Conservation (phyloP, 805 yeast species). For the Millerozyma miso region DNA sequence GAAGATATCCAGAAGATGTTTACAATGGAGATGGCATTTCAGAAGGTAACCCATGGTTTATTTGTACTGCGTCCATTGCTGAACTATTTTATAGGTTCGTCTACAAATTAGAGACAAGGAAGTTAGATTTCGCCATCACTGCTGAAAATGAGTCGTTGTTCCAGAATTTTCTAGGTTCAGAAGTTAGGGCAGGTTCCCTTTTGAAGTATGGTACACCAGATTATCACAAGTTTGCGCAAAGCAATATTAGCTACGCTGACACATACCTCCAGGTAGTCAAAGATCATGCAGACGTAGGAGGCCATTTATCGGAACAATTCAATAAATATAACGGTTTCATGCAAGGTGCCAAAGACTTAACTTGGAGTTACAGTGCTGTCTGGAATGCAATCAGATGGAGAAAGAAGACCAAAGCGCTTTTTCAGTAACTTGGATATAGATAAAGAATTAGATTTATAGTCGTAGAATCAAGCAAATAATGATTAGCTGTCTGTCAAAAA, state of each 20-base stretch:
- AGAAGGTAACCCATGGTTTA: slow-evolving; percentile 94
- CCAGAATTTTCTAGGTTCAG: slow-evolving; percentile 26
- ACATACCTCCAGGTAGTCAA: slow-evolving; percentile 58
- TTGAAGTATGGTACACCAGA: slow-evolving; percentile 38
- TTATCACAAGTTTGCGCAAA: slow-evolving; percentile 42
- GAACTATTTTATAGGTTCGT: slow-evolving; percentile 58
- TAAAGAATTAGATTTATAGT: no score
- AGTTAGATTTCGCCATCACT: slow-evolving; percentile 43
- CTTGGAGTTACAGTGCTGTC: slow-evolving; percentile 87
- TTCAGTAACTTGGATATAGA: no score
- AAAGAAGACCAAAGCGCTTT: slow-evolving; percentile 30
- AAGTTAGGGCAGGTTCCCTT: slow-evolving; percentile 14
- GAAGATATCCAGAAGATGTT: slow-evolving; percentile 90
- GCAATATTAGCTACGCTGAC: slow-evolving; percentile 57
- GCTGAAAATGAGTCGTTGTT: slow-evolving; percentile 25
- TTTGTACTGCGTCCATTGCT: slow-evolving; percentile 67
- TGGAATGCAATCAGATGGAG: slow-evolving; percentile 71
- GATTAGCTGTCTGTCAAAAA: no score
- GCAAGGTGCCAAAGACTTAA: slow-evolving; percentile 83
- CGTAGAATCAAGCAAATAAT: no score
- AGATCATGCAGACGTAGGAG: slow-evolving; percentile 59
- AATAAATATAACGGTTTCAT: slow-evolving; percentile 74
- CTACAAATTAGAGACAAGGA: slow-evolving; percentile 34
- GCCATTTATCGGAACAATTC: slow-evolving; percentile 85
- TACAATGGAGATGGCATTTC: slow-evolving; percentile 71